Evolutionary conservation across 2,329 filamentous ascomycete genomes (phyloP), one percentile per base, ranked within the genome.

Genomic region (Bertia moriformis): DNA sequence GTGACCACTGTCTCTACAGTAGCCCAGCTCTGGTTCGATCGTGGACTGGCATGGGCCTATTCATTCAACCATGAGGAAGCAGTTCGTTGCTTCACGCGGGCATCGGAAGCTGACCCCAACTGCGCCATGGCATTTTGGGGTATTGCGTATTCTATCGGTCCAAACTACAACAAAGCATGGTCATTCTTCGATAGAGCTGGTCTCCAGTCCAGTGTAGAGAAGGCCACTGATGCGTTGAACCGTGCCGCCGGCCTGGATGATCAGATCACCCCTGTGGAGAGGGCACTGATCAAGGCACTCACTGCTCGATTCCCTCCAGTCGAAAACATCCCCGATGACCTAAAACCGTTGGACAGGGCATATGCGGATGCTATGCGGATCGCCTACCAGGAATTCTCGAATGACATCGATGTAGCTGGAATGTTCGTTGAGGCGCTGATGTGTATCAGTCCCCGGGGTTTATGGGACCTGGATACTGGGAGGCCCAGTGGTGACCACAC

Each of bases 351-450:
- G 70, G 66, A 81, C 81, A 44, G 46, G 60, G 29, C 59, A 58
- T 1, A 84, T 82, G 76, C 77, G 0, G 57, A 68, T 27, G 74
- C 73, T 1, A 82, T 81, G 77, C 51, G 54, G 27, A 44, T 47
- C 1, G 73, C 72, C 0, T 77, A 80, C 46, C 36, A 50, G 12
- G 45, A 57, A 3, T 78, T 71, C 46, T 48, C 61, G 1, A 56
- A 69, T 30, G 73, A 80, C 48, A 58, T 80, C 2, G 78, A 84
- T 44, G 64, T 83, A n/a, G 67, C 69, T 3, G 60, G 70, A 1
- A 56, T 83, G 1, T 82, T 72, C 46, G 74, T 72, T 2, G 79
- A 81, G 46, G 65, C 76, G 0, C 51, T 81, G 35, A 78, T 81
- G 69, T 79, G 78, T 40, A 53, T 79, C 2, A 78, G 68, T 0